Base-by-base conservation (phyloP, 352 stramenopile genomes). In the Globisporangium lucens region DNA sequence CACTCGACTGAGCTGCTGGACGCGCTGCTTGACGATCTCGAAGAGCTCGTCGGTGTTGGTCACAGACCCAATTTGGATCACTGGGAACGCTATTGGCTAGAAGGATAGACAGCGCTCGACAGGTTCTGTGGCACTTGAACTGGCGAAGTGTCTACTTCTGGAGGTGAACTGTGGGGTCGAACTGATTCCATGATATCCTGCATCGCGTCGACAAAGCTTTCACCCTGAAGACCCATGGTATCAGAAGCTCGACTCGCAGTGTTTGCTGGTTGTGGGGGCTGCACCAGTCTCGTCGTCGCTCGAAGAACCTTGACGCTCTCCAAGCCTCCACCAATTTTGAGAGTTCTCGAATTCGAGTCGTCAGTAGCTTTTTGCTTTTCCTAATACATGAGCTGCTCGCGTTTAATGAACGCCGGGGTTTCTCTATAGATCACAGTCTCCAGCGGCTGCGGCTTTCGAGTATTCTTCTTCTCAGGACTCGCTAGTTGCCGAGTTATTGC, bases 21-120 rank as follows among this genome's bases (percentile, higher is more conserved):
- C 70, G 1, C 77, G 72, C 49, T 84, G 75, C 30, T 79, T 80
- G 20, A 83, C 69, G 36, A 87, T 77, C 57, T 87, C 76, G 57
- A 87, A 75, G 22, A 83, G 62, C 55, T 87, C 78, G 57, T 87
- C 75, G 0, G 78, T 83, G 64, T 78, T 87, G 20, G 77, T 77
- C n/a, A 78, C 60, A 1, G 68, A 77, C 24, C 76, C 76, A 22
- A 83, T 70, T 20, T 79, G 76, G 30, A 83, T 79, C 17, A 79
- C 15, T 15, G 76, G 73, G 24, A 87, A 64, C 4, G 63, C 33
- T 6, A 69, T 60, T n/a, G 33, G 30, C 2, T 63, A 5, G 6
- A 33, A 4, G 24, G 15, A 38, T 53, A 46, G 13, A 46, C 22
- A 15, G n/a, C 24, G 17, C 12, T 46, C 38, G 38, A 46, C 38